A percentile compares a stretch with the other conserved stretches of the same genome.
These are phyloP conservation scores for Botryotinia calthae DNA, from an alignment of 2,329 filamentous ascomycete genomes.

Conservation along the genomic window DNA sequence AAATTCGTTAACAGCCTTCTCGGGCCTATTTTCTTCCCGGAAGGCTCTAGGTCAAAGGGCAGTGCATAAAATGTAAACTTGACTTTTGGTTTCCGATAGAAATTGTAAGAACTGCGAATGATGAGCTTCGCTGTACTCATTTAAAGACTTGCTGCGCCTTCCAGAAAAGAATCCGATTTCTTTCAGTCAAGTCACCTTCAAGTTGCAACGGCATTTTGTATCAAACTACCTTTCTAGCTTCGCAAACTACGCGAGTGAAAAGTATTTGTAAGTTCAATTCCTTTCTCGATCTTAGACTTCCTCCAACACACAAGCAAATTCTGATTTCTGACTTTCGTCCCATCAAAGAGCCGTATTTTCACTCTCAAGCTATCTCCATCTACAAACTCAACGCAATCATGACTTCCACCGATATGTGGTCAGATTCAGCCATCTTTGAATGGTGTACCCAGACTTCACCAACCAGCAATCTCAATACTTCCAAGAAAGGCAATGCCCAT, in stretches of 20 bases:
- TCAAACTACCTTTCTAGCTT: background rate
- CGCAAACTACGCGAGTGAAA: too few relatives aligned
- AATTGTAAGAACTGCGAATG: background rate
- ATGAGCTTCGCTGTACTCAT: accelerated
- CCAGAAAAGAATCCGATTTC: background rate
- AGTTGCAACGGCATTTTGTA: background rate
- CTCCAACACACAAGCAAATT: too few relatives aligned
- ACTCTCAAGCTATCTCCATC: background rate
- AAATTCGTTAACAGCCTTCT: background rate
- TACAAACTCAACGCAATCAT: background rate
- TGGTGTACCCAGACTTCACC: background rate
- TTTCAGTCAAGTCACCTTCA: background rate
- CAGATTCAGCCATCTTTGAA: background rate
- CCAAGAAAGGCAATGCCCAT: background rate
- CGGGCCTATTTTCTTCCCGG: background rate
- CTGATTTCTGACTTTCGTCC: background rate
- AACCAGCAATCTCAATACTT: background rate
- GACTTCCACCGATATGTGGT: background rate
- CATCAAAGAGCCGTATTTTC: background rate
- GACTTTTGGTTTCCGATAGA: background rate
- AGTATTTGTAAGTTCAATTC: background rate
- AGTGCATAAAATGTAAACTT: background rate
- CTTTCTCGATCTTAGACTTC: background rate
- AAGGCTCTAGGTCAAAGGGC: background rate
- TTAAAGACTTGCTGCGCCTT: background rate